Evolutionary conservation across 164 flowering plant species (phyloP), one percentile per base, ranked within the genome.

Genomic region (Chloranthus sessilifolius): DNA sequence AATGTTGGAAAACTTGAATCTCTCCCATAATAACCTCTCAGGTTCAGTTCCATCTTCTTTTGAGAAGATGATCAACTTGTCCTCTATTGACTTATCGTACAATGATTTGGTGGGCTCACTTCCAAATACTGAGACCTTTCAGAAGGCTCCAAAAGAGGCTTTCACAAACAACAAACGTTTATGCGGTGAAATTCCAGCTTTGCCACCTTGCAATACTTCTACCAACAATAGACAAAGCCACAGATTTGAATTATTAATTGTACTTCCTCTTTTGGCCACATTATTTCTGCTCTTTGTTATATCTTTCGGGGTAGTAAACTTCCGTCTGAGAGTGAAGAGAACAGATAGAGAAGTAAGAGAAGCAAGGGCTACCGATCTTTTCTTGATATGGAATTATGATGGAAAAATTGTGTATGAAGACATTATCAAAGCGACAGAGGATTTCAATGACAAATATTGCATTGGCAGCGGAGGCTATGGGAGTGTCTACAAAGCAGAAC

Each of bases 11-110:
- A 44, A 33, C 40, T 47, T 63, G 4, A 49, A 59, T 29, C 53
- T 64, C 35, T 54, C 60, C 42, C 47, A 44, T 28, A 65, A 65
- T 33, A 33, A 35, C 4, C 49, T 65, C 40, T 37, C 60, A 41
- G 64, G 48, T 15, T 12, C 14, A 42, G 43, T 65, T 9, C 64
- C 69, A 11, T 1, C 36, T 4, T 44, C 53, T 4, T 43, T 65
- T 17, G 56, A 53, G 38, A 45, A 10, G 44, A 24, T 55, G 26
- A 5, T 21, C 3, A 10, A 21, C 21, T 28, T 51, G 22, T 22
- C 16, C 19, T 7, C 3, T 17, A 19, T 55, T 24, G 50, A 59
- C 34, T 16, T 60, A 1, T 60, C 65, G 16, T 38, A 22, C 14
- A 55, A 59, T 17, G 43, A 50, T 25, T 34, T 65, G 16, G 34